Evolutionary conservation across 2,329 filamentous ascomycete genomes (phyloP).

Genomic region (Stromatinia cepivora): DNA sequence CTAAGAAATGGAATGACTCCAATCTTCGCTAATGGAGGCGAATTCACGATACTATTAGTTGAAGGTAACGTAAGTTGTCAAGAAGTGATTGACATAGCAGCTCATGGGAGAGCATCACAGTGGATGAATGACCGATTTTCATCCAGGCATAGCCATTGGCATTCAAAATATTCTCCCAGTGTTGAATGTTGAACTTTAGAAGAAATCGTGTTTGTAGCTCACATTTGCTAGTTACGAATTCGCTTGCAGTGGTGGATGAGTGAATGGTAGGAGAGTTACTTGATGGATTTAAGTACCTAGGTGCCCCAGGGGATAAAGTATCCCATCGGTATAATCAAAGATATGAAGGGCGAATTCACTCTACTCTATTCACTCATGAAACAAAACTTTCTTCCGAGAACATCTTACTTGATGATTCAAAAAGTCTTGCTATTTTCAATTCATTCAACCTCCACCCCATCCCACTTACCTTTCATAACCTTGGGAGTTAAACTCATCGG

Average conservation of each 20-base stretch:
- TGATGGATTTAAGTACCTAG: neutral
- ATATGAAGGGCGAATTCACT: neutral
- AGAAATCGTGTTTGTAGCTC: neutral
- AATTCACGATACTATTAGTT: neutral
- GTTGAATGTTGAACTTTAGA: neutral
- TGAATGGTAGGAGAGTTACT: too few relatives aligned
- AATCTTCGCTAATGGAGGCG: neutral
- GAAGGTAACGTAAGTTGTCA: neutral
- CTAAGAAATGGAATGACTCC: neutral
- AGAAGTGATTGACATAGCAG: neutral
- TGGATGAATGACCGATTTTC: neutral
- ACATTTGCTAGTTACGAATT: neutral
- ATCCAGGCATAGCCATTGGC: neutral
- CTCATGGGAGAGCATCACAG: neutral
- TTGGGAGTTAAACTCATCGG: too few relatives aligned
- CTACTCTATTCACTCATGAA: neutral
- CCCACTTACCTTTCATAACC: neutral
- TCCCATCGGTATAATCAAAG: neutral
- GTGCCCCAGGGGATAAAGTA: neutral
- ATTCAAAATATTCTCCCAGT: neutral
- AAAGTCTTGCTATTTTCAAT: neutral
- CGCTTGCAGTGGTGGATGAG: neutral
- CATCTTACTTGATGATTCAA: too few relatives aligned
- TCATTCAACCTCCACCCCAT: neutral
- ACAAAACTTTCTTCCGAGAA: neutral